phyloP scores from a whole-genome alignment of 345 rosid species.

The Psidium guajava region DNA sequence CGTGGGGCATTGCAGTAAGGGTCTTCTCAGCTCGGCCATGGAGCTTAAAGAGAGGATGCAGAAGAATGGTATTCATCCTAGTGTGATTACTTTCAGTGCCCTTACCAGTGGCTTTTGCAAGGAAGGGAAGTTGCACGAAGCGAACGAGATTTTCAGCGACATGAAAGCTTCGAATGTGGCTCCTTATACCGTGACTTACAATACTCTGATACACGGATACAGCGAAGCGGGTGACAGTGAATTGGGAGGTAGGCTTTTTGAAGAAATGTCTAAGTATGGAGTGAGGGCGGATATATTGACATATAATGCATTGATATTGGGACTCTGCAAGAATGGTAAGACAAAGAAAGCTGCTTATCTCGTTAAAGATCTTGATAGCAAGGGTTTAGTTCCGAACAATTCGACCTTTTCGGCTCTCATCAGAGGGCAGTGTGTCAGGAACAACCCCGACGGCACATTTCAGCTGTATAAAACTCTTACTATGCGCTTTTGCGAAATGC shows the following conservation, averaged over 20 bases:
- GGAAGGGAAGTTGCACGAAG: slow-evolving; percentile 46
- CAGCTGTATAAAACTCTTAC: slow-evolving; percentile 47
- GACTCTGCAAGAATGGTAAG: slow-evolving; percentile 86
- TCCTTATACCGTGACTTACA: slow-evolving; percentile 54
- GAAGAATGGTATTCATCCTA: slow-evolving; percentile 35
- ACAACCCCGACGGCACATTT: slow-evolving; percentile 55
- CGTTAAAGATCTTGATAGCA: slow-evolving; percentile 62
- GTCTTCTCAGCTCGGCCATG: slow-evolving; percentile 45
- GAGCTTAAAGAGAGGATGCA: slow-evolving; percentile 51
- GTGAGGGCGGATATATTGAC: slow-evolving; percentile 63
- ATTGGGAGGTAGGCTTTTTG: slow-evolving; percentile 41
- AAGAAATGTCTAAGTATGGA: slow-evolving; percentile 50
- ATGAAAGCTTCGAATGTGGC: slow-evolving; percentile 52
- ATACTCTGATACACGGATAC: slow-evolving; percentile 63
- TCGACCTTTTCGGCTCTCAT: slow-evolving; percentile 75
- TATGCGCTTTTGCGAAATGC: slow-evolving; percentile 37
- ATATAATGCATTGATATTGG: slow-evolving; percentile 70
- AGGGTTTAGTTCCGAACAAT: slow-evolving; percentile 57
- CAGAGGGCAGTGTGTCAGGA: slow-evolving; percentile 64
- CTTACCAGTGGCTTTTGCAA: slow-evolving; percentile 57
- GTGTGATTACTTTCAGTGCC: slow-evolving; percentile 55
- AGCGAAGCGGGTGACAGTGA: slow-evolving; percentile 40
- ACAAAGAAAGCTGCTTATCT: slow-evolving; percentile 80
- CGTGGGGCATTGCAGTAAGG: slow-evolving; percentile 48
- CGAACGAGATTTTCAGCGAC: slow-evolving; percentile 41